These are phyloP conservation scores for Macrotyloma uniflorum DNA, from an alignment of 306 rosid species.

Conservation along the genomic window DNA sequence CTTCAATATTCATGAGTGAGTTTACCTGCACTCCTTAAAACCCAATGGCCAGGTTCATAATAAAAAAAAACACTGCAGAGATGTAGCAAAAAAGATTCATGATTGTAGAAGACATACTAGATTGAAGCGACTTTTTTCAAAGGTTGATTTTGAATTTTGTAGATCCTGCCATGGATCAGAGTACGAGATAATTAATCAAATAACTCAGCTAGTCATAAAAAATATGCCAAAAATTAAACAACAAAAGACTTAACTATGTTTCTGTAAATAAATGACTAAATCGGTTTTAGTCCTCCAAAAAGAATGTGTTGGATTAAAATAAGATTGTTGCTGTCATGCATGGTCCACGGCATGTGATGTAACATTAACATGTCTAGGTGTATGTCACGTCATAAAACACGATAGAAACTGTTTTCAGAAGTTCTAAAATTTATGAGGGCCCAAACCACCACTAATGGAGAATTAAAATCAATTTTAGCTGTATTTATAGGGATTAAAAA, in stretches of 20 bases:
- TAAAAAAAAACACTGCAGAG: slow-evolving; percentile 38
- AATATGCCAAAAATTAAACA: not conserved
- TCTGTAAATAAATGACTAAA: not conserved
- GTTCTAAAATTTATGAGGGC: not conserved
- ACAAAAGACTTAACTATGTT: not conserved
- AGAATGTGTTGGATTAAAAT: not conserved
- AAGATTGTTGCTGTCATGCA: not conserved
- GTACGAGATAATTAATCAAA: slow-evolving; percentile 17
- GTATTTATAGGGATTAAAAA: not conserved
- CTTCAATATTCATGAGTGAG: slow-evolving; percentile 86
- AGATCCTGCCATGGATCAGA: slow-evolving; percentile 69
- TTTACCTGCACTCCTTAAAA: slow-evolving; percentile 95
- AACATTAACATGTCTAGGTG: not conserved
- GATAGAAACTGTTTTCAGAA: not conserved
- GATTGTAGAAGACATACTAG: slow-evolving; percentile 72
- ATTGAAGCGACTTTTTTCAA: slow-evolving; percentile 97
- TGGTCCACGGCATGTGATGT: not conserved
- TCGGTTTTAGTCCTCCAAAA: not conserved
- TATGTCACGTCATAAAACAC: not conserved
- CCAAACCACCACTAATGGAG: not conserved
- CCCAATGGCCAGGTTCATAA: slow-evolving; percentile 49
- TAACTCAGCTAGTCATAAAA: slow-evolving; percentile 16
- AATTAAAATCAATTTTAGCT: no score
- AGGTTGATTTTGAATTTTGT: slow-evolving; percentile 90
- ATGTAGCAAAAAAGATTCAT: slow-evolving; percentile 27